Percentiles rank a stretch among this genome's conserved stretches.
These are phyloP conservation scores for Diospyros lotus DNA, from an alignment of 148 eudicot species.

Conservation along the genomic window DNA sequence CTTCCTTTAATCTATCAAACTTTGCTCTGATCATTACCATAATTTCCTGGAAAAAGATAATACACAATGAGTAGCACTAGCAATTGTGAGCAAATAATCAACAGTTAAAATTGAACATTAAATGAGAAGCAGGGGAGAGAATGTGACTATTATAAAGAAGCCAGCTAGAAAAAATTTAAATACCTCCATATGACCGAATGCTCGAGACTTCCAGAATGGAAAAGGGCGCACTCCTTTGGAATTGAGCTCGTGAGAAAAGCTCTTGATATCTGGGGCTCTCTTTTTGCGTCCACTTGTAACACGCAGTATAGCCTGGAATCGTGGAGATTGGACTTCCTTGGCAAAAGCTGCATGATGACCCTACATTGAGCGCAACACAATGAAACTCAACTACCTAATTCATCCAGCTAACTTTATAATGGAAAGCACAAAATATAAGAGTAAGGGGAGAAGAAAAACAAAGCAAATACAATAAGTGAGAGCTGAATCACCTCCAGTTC, in stretches of 20 bases:
- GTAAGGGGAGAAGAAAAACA: neutral
- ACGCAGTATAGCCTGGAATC: constrained; percentile 84
- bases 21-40: constrained; percentile 83
- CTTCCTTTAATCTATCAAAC: constrained; percentile 88
- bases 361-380: constrained; percentile 38
- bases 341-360: constrained; percentile 62
- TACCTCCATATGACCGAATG: constrained; percentile 80
- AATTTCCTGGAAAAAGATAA: constrained; percentile 49
- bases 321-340: constrained; percentile 96
- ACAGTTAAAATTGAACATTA: constrained; percentile 1
- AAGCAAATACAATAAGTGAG: constrained; percentile 1
- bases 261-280: constrained; percentile 77
- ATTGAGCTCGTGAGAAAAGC: constrained; percentile 98
- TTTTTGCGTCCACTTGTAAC: constrained; percentile 83
- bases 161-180: constrained; percentile 12
- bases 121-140: neutral
- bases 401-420: constrained; percentile 17
- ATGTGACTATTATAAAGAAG: neutral
- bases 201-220: constrained; percentile 86
- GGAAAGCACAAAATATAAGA: constrained; percentile 5
- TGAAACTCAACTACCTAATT: constrained; percentile 29
- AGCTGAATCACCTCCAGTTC: constrained; percentile 54
- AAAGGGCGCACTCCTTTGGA: constrained; percentile 95
- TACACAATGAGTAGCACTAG: neutral
- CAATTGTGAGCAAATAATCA: neutral